phyloP scores from a whole-genome alignment of 2,329 filamentous ascomycete genomes.

The Pseudogymnoascus sp. region DNA sequence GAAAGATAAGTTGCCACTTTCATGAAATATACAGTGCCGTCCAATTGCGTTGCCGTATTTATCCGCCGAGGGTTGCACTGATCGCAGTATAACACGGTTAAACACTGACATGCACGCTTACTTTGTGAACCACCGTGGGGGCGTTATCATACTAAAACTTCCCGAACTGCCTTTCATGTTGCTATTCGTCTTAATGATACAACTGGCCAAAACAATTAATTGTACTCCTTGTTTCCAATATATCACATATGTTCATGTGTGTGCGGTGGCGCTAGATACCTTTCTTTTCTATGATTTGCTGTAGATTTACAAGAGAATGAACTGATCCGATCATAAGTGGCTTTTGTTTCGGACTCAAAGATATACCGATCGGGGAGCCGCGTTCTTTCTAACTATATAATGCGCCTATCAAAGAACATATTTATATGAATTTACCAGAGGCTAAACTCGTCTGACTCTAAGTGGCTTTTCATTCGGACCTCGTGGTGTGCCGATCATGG shows the following conservation, averaged over 20 bases:
- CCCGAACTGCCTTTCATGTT: background rate
- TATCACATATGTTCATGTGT: background rate
- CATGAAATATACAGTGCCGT: background rate
- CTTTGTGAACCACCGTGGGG: background rate
- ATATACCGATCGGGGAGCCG: background rate
- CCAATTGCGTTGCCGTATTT: background rate
- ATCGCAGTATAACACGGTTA: background rate
- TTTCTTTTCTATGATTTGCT: background rate
- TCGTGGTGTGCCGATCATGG: background rate
- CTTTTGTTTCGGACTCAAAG: background rate
- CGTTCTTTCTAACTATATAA: background rate
- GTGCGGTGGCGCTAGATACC: background rate
- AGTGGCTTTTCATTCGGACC: background rate
- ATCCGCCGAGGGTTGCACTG: background rate
- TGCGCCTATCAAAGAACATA: background rate
- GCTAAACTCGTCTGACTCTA: background rate
- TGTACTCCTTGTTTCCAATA: background rate
- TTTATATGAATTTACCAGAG: background rate
- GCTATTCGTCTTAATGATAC: background rate
- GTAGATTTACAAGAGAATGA: too few relatives aligned
- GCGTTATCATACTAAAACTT: background rate
- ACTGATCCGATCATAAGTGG: too few relatives aligned
- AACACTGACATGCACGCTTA: constrained; percentile 1
- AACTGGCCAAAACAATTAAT: background rate
- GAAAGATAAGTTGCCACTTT: background rate